Evolutionary conservation across 78 protist species (phyloP).

Genomic region (Monocercomonoides exilis): DNA sequence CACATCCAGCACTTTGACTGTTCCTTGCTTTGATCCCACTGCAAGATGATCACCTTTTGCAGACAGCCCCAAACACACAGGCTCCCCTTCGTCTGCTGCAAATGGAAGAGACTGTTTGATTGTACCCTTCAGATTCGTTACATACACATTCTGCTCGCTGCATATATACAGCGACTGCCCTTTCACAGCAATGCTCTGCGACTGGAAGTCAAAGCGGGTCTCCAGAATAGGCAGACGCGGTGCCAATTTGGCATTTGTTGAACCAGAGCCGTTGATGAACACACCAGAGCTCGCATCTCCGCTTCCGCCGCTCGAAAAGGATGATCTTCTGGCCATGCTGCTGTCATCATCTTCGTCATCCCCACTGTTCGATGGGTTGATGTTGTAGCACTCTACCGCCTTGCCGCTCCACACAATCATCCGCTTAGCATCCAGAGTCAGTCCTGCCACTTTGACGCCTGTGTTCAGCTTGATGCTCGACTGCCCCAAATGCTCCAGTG

Average conservation of each 20-base stretch:
- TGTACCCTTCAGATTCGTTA: neutral
- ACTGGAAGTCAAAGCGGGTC: neutral
- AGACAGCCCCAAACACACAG: neutral
- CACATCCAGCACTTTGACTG: slow-evolving; percentile 8
- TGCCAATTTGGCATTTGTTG: too few relatives aligned
- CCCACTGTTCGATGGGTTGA: too few relatives aligned
- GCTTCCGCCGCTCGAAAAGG: too few relatives aligned
- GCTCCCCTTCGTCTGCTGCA: neutral
- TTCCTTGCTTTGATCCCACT: neutral
- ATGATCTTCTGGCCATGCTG: too few relatives aligned
- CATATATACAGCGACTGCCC: neutral
- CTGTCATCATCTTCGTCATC: too few relatives aligned
- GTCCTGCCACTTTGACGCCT: neutral
- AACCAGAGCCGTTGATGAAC: too few relatives aligned
- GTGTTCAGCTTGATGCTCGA: neutral
- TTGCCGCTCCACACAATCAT: neutral
- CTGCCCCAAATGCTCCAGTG: neutral
- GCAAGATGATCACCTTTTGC: neutral
- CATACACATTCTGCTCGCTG: neutral
- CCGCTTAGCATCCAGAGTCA: neutral
- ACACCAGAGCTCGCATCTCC: too few relatives aligned
- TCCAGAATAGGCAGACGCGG: neutral
- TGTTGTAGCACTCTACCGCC: neutral
- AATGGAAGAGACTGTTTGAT: neutral
- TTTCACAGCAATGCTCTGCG: neutral